Conservation (phyloP, 129 eudicot species). For the Ambrosia artemisiifolia region DNA sequence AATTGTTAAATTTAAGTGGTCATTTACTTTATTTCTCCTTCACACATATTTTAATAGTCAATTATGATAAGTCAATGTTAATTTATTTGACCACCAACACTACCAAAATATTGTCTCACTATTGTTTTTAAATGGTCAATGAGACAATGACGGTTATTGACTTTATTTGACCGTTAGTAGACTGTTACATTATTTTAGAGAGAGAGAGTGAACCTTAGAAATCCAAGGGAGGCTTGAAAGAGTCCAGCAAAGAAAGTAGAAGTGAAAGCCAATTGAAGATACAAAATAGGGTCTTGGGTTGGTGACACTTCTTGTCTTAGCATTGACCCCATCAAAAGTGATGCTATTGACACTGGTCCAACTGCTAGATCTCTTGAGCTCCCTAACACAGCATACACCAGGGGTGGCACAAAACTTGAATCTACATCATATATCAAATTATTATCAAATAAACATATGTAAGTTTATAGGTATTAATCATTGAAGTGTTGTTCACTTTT, state of each 20-base stretch:
- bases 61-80: not conserved
- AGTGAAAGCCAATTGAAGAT: constrained; percentile 72
- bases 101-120: too few relatives aligned
- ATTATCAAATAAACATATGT: not conserved
- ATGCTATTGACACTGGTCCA: constrained; percentile 91
- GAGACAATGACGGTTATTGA: not conserved
- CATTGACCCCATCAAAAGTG: constrained; percentile 85
- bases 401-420: constrained; percentile 94
- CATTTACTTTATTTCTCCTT: not conserved
- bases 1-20: not conserved
- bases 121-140: too few relatives aligned
- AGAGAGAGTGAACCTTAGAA: constrained; percentile 46
- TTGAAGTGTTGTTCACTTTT: not conserved
- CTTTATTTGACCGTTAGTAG: not conserved
- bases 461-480: too few relatives aligned
- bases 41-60: not conserved
- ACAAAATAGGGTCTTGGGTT: constrained; percentile 55
- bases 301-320: constrained; percentile 73
- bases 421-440: constrained; percentile 30
- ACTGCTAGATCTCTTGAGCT: constrained; percentile 95
- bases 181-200: not conserved
- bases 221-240: constrained; percentile 78
- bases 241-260: constrained; percentile 89
- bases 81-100: too few relatives aligned
- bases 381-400: constrained; percentile 77